A percentile compares a stretch with the other conserved stretches of the same genome.
Conservation (phyloP, 768 basidiomycete species). For the Kwoniella shandongensis region DNA sequence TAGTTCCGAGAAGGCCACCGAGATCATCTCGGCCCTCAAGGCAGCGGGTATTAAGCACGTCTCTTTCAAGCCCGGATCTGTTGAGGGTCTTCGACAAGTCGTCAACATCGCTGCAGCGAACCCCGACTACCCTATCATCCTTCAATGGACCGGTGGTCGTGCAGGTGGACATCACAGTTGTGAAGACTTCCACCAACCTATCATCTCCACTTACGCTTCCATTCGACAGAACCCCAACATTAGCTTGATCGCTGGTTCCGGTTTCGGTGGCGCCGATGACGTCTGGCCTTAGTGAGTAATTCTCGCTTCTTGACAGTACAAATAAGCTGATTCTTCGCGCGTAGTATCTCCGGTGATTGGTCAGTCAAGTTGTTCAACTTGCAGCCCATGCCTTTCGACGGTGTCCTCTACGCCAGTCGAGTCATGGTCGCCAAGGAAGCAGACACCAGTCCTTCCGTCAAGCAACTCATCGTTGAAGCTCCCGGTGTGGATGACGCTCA, state of each 20-base stretch:
- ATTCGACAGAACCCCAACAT: slow-evolving; percentile 90
- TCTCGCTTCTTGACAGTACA: neutral
- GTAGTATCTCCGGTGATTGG: slow-evolving; percentile 85
- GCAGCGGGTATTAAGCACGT: slow-evolving; percentile 90
- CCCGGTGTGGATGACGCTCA: slow-evolving; percentile 81
- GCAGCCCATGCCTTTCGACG: slow-evolving; percentile 98
- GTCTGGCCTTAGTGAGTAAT: slow-evolving; percentile 76
- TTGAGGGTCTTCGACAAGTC: slow-evolving; percentile 96
- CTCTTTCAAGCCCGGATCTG: slow-evolving; percentile 96
- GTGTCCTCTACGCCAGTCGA: slow-evolving; percentile 90
- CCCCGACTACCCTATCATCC: slow-evolving; percentile 92
- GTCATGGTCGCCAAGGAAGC: slow-evolving; percentile 99
- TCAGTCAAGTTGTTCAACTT: slow-evolving; percentile 73
- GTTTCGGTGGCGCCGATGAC: slow-evolving; percentile 87
- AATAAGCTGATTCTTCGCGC: slow-evolving; percentile 10
- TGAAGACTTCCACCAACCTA: slow-evolving; percentile 97
- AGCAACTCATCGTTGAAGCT: slow-evolving; percentile 93
- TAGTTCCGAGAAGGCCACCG: slow-evolving; percentile 91
- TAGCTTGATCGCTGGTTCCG: slow-evolving; percentile 85
- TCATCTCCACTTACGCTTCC: slow-evolving; percentile 80
- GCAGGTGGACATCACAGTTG: slow-evolving; percentile 98
- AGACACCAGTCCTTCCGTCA: slow-evolving; percentile 89
- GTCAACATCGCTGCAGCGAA: slow-evolving; percentile 91
- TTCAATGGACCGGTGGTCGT: slow-evolving; percentile 99
- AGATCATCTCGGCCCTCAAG: slow-evolving; percentile 84